These are phyloP conservation scores for Rhazya stricta DNA, from an alignment of 257 asterid genomes.

Conservation along the genomic window DNA sequence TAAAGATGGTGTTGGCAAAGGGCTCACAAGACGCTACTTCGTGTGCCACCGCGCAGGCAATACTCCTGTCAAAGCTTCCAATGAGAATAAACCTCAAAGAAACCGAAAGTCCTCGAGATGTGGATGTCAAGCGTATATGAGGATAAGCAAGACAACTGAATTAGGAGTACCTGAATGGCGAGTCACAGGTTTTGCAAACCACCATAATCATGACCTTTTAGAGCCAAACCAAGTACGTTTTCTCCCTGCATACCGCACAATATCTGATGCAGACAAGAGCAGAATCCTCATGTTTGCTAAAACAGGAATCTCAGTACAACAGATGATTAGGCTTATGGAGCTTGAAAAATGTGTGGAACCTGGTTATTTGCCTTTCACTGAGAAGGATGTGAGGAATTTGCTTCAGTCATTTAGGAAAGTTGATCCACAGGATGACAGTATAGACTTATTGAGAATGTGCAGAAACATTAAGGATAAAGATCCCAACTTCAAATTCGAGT, in stretches of 20 bases:
- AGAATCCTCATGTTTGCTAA: conserved; percentile 92
- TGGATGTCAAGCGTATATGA: conserved; percentile 97
- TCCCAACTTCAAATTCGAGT: conserved; percentile 80
- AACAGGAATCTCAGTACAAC: conserved; percentile 96
- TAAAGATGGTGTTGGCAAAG: conserved; percentile 96
- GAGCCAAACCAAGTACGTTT: conserved; percentile 96
- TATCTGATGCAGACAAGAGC: conserved; percentile 83
- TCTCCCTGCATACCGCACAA: conserved; percentile 95
- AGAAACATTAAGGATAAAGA: conserved; percentile 87
- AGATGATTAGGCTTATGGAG: conserved; percentile 94
- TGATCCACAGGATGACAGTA: conserved; percentile 82
- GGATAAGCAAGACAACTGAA: conserved; percentile 81
- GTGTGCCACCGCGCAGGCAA: conserved; percentile 99
- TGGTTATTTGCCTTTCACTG: conserved; percentile 89
- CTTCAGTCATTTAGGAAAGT: conserved; percentile 83
- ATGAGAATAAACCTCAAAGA: conserved; percentile 74
- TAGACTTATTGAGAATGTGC: conserved; percentile 88
- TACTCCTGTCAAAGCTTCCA: conserved; percentile 67
- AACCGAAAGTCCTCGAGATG: conserved; percentile 92
- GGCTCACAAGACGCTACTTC: conserved; percentile 90
- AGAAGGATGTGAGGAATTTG: conserved; percentile 93
- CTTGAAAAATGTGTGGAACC: conserved; percentile 91
- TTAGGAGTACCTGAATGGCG: conserved; percentile 88
- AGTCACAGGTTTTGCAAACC: conserved; percentile 82
- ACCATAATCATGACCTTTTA: conserved; percentile 91